A percentile compares a stretch with the other conserved stretches of the same genome.
phyloP scores from a whole-genome alignment of 2,329 filamentous ascomycete genomes.

The Talaromyces sp. region DNA sequence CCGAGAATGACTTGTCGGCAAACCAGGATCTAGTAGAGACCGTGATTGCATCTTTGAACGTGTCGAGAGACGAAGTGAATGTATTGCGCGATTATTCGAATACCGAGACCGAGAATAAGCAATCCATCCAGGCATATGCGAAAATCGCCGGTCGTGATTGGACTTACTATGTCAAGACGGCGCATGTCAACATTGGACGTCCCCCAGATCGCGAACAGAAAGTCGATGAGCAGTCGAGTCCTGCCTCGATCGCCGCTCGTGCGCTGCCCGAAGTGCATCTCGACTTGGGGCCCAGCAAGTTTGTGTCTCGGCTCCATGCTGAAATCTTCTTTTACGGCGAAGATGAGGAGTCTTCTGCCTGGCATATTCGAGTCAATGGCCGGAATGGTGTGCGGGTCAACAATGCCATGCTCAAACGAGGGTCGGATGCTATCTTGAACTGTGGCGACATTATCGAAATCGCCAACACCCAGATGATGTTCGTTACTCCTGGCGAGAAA shows the following conservation, averaged over 20 bases:
- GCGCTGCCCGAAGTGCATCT: conserved; percentile 65
- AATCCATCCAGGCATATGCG: conserved; percentile 49
- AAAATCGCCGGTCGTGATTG: conserved; percentile 51
- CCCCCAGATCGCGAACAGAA: conserved; percentile 46
- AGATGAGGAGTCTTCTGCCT: conserved; percentile 57
- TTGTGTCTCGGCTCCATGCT: conserved; percentile 73
- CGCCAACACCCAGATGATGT: conserved; percentile 95
- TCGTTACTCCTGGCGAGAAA: conserved; percentile 78
- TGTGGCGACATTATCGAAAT: conserved; percentile 92
- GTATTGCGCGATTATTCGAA: conserved; percentile 46
- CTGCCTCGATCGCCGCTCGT: conserved; percentile 42
- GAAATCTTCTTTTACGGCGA: conserved; percentile 71
- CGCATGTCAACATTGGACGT: conserved; percentile 49
- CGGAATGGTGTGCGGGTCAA: conserved; percentile 89
- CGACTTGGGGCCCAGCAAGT: conserved; percentile 80
- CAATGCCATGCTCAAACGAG: conserved; percentile 65
- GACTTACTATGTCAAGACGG: conserved; percentile 51
- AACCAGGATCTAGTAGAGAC: conserved; percentile 46
- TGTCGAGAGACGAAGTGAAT: conserved; percentile 43
- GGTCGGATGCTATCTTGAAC: conserved; percentile 62
- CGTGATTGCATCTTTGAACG: conserved; percentile 46
- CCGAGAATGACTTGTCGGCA: conserved; percentile 40
- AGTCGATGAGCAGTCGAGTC: conserved; percentile 45
- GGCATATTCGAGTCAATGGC: conserved; percentile 83
- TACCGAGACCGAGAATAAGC: conserved; percentile 42